Base-by-base conservation (phyloP, 805 yeast species). In the Maudiozyma pseudohumilis region DNA sequence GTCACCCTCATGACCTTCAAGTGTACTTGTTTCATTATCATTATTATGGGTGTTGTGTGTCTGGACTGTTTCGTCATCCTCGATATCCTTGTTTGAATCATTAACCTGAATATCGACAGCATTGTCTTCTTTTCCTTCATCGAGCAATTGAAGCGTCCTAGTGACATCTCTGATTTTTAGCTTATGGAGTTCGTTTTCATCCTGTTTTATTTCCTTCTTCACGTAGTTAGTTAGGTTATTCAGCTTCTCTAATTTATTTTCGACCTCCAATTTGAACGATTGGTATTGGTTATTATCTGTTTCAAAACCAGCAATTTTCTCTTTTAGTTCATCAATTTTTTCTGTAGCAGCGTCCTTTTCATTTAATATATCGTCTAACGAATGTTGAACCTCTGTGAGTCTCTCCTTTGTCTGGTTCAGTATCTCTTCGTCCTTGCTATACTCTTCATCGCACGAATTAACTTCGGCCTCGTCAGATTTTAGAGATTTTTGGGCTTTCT, bases 211-310 rank as follows among this genome's bases (percentile, higher is more conserved):
- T 35, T 65, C 69, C 16, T 61, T 68, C 29, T 65, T 59, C 10
- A 71, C 51, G 18, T 60, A 59, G 24, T 49, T 59, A 4, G 65
- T 48, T 3, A 66, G 48, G 1, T 63, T 52, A 40, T 66, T 68
- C 41, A 70, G 68, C 46, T 75, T 77, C 40, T 80, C 88, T 35
- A 79, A 57, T 48, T 73, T 74, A 48, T 75, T 78, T 21, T 69
- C 71, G 20, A 80, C 59, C 50, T 82, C 89, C 34, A 82, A 69
- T 53, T 82, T 87, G 13, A 66, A 64, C 6, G 84, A 75, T 49
- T 75, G 70, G 46, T 78, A 68, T 24, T 70, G 70, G 43, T 77
- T 75, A 37, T 77, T 67, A 36, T 68, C 63, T 5, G 59, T 60
- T 43, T 63, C 65, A 42, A 65, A 61, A 7, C 52, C 63, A 27